Evolutionary conservation across 306 rosid genomes (phyloP).

Genomic region (Mimosa bimucronata): DNA sequence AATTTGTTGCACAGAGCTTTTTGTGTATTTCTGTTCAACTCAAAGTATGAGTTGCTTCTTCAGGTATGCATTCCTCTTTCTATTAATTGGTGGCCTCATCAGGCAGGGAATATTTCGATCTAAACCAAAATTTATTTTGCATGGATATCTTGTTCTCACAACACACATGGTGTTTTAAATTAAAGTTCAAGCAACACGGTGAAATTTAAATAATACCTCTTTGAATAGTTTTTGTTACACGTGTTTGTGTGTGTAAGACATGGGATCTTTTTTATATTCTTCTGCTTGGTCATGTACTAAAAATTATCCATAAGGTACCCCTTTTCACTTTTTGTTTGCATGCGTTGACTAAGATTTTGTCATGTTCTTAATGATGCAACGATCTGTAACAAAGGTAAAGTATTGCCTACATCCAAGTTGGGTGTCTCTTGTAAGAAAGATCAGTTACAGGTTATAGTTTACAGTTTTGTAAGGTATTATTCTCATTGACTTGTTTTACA

Average conservation of each 20-base stretch:
- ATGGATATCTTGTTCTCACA: neutral
- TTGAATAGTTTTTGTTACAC: conserved; percentile 3
- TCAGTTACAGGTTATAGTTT: too few species aligned
- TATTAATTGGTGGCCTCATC: conserved; percentile 7
- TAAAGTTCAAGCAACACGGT: conserved; percentile 23
- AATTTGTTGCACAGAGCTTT: conserved; percentile 92
- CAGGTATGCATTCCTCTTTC: conserved; percentile 59
- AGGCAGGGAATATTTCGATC: conserved; percentile 22
- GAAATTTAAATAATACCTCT: conserved; percentile 32
- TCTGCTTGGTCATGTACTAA: neutral
- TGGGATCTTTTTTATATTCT: neutral
- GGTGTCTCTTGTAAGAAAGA: too few species aligned
- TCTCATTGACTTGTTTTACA: too few species aligned
- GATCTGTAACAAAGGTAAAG: conserved; percentile 95
- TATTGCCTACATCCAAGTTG: too few species aligned
- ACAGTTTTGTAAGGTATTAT: too few species aligned
- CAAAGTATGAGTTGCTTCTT: conserved; percentile 90
- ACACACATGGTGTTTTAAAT: neutral
- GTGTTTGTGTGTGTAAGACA: conserved; percentile 5
- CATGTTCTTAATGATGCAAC: conserved; percentile 68
- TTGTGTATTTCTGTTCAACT: conserved; percentile 92
- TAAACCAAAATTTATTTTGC: neutral
- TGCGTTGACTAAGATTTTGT: conserved; percentile 30
- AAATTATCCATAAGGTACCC: conserved; percentile 20
- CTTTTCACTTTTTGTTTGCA: conserved; percentile 15